Evolutionary conservation across 2,329 filamentous ascomycete species (phyloP), one percentile per base, ranked within the genome.

Genomic region (Ophiognomonia clavigignenti-juglandacearum): DNA sequence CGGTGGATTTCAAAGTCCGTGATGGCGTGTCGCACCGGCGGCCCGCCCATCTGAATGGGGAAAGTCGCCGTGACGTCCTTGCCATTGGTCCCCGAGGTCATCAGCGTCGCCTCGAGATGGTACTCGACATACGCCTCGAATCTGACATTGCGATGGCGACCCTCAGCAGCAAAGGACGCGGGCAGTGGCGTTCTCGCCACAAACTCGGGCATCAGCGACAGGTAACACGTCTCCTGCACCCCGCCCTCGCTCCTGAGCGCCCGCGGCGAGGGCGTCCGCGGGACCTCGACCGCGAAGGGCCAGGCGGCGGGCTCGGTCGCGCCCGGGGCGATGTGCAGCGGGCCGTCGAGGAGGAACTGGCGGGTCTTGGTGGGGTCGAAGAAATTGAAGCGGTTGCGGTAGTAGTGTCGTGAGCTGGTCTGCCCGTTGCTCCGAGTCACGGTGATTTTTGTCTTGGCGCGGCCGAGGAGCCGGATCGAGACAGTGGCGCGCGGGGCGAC

Each of bases 61-160:
- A 62, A 32, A 0, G 27, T 52, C 1, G 56, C 64, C 7, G 56
- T 36, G 4, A 13, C 36, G 2, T 6, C 23, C 2, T 29, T 43
- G 2, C 42, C 19, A 0, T 22, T 35, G 2, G 42, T 51, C 29
- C 36, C 40, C 31, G 50, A 53, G 4, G 14, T 38, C n/a, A 19
- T 1, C 3, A 68, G 31, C 2, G 51, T 47, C 0, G 65, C 64
- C 26, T 62, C 48, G 2, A 70, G 47, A 10, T 57, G 60, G 36
- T 69, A 70, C 39, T 70, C 63, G 18, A 65, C 61, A 10, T 56
- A 62, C 4, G 52, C 51, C 20, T 63, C 54, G 16, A 53, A 54
- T 2, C 23, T 43, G 3, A 48, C 52, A 19, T 31, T 36, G 13
- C 48, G 47, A 13, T 40, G 37, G 39, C 22, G 10, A 22, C 34